Percentiles rank a stretch among this genome's conserved stretches.
These are phyloP conservation scores for Solanum aculeatissimum DNA, from an alignment of 305 asterid species.

Conservation along the genomic window DNA sequence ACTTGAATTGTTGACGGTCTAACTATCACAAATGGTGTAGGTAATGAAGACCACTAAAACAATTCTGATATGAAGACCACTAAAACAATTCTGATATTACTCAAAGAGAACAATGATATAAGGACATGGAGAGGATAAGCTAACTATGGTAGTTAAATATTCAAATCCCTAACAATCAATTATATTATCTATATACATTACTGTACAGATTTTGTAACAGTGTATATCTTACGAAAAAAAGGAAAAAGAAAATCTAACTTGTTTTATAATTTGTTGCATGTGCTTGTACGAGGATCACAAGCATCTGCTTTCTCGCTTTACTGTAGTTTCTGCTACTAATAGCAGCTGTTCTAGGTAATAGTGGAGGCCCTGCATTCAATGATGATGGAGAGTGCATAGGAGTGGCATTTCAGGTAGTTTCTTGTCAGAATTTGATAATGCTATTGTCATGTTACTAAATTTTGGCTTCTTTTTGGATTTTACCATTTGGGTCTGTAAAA, in stretches of 20 bases:
- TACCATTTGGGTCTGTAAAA: not conserved
- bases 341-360: conserved; percentile 55
- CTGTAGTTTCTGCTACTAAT: conserved; percentile 14
- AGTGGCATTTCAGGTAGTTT: conserved; percentile 89
- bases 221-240: not conserved
- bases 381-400: conserved; percentile 97
- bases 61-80: too few species aligned
- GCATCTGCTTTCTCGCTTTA: conserved; percentile 1
- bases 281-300: not conserved
- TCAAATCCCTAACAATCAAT: too few species aligned
- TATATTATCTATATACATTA: too few species aligned
- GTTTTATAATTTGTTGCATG: not conserved
- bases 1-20: too few species aligned
- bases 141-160: too few species aligned
- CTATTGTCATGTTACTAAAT: not conserved
- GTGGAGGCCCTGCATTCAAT: conserved; percentile 99
- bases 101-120: too few species aligned
- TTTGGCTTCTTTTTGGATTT: not conserved
- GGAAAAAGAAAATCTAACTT: not conserved
- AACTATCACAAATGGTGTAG: too few species aligned
- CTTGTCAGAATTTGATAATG: conserved; percentile 6
- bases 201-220: too few species aligned
- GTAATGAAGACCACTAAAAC: too few species aligned
- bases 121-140: too few species aligned
- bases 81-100: too few species aligned